A percentile compares a stretch with the other conserved stretches of the same genome.
Conservation (phyloP, 225 moss, liverwort and hornwort species). For the Physcomitrium patens region DNA sequence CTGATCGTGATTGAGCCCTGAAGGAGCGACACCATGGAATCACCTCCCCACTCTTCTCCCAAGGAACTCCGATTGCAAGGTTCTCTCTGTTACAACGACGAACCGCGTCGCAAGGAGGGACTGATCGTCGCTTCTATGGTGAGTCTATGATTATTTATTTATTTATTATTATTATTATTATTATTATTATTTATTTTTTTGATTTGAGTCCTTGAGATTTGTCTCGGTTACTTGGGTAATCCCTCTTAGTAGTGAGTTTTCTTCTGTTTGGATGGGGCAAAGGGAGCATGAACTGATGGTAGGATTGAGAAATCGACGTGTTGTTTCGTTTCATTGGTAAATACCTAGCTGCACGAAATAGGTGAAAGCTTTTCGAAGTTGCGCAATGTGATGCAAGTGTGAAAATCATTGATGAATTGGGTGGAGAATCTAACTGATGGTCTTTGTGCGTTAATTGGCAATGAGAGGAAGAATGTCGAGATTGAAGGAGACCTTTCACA, state of each 20-base stretch:
- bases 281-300: neutral
- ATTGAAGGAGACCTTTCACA: neutral
- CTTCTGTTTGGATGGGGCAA: neutral
- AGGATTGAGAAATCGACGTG: neutral
- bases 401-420: neutral
- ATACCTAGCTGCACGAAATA: neutral
- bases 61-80: conserved; percentile 33
- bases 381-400: neutral
- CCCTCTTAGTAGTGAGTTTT: neutral
- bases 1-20: neutral
- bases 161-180: too few species aligned
- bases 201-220: neutral
- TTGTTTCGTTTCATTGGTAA: neutral
- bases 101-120: conserved; percentile 44
- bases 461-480: neutral
- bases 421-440: neutral
- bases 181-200: neutral
- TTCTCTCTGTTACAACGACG: conserved; percentile 41
- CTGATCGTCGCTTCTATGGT: conserved; percentile 55
- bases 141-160: neutral
- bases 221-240: neutral
- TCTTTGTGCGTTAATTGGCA: neutral
- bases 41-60: neutral
- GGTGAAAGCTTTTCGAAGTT: neutral
- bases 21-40: conserved; percentile 5